These are phyloP conservation scores for Gossypium rotundifolium DNA, from an alignment of 345 rosid species.

Conservation along the genomic window DNA sequence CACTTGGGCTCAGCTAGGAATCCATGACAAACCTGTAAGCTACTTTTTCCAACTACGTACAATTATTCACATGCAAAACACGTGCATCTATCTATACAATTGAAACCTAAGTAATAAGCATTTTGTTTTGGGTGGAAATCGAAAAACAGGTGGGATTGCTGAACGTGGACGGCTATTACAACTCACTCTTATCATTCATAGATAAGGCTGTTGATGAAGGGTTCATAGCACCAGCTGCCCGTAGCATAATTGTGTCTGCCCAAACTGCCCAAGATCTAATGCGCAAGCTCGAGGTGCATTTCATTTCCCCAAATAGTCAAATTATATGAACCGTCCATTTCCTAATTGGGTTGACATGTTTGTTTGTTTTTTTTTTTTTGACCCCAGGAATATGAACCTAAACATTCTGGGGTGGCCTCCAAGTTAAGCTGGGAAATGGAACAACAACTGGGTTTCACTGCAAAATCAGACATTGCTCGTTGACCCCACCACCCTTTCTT, in stretches of 20 bases:
- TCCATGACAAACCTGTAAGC: constrained; percentile 65
- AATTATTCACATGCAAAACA: not conserved
- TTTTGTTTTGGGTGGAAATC: not conserved
- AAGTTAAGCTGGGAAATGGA: constrained; percentile 62
- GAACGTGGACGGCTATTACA: constrained; percentile 75
- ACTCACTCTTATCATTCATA: constrained; percentile 59
- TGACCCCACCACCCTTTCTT: constrained; percentile 23
- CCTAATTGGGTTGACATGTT: too few relatives aligned
- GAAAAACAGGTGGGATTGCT: constrained; percentile 55
- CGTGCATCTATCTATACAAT: not conserved
- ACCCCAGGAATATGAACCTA: constrained; percentile 52
- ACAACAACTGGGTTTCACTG: constrained; percentile 48
- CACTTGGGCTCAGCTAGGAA: constrained; percentile 79
- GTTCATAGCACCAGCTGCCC: constrained; percentile 62
- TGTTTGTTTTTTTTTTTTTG: not conserved
- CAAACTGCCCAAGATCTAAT: constrained; percentile 65
- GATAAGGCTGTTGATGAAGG: constrained; percentile 89
- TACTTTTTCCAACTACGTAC: not conserved
- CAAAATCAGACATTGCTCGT: constrained; percentile 52
- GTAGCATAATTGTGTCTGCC: constrained; percentile 72
- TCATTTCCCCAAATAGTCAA: not conserved
- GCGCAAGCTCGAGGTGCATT: constrained; percentile 63
- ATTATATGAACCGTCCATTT: not conserved
- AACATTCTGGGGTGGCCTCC: constrained; percentile 42
- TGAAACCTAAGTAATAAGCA: not conserved